These are phyloP conservation scores for Solanum etuberosum DNA, from an alignment of 257 asterid species.

Conservation along the genomic window DNA sequence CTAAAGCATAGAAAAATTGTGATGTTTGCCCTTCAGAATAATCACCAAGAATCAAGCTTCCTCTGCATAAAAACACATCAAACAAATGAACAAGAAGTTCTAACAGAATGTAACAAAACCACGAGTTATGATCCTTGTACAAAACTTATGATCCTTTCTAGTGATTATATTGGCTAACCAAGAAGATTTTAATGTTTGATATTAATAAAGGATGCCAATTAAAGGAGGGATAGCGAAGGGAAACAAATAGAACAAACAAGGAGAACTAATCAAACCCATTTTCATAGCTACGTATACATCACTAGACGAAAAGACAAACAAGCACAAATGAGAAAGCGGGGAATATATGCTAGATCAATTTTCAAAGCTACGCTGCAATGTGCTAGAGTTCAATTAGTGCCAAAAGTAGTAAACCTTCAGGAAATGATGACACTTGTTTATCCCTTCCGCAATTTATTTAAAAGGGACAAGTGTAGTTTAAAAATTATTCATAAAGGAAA, in stretches of 20 bases:
- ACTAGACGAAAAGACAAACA: background rate
- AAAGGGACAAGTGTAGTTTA: background rate
- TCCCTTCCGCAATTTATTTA: background rate
- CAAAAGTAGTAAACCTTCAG: background rate
- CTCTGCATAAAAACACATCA: background rate
- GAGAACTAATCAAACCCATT: background rate
- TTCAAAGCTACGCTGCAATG: background rate
- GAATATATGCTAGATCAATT: background rate
- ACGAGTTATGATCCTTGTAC: background rate
- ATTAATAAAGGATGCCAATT: background rate
- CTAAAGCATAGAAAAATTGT: slow-evolving; percentile 1
- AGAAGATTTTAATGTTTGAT: background rate
- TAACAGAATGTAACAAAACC: background rate
- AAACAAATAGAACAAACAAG: background rate
- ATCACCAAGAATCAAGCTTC: background rate
- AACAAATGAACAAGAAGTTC: background rate
- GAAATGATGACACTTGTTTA: background rate
- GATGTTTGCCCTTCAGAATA: background rate
- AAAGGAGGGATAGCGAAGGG: background rate
- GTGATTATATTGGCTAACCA: background rate
- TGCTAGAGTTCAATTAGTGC: background rate
- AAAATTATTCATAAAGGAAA: background rate
- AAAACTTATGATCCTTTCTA: background rate
- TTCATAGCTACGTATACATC: background rate
- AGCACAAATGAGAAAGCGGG: background rate